Percentiles rank a stretch among this genome's conserved stretches.
Evolutionary conservation across 2,329 filamentous ascomycete genomes (phyloP).

Genomic region (Trichophyton mentagrophytes): DNA sequence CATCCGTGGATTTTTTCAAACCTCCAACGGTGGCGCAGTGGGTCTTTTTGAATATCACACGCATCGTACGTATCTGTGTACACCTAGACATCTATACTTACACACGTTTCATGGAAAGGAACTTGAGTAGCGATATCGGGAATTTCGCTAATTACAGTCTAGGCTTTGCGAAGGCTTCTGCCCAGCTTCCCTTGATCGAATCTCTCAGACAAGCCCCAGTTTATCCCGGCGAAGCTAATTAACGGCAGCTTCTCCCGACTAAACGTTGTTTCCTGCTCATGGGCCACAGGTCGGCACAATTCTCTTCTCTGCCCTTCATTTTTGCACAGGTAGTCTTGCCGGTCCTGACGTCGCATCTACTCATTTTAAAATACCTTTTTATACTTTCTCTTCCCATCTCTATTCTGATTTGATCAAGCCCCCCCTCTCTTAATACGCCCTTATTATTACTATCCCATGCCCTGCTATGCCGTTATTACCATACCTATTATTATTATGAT

Average conservation of each 20-base stretch:
- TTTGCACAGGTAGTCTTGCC: slow-evolving; percentile 1
- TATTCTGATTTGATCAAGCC: background rate
- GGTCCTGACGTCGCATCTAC: slow-evolving; percentile 4
- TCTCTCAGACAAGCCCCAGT: slow-evolving; percentile 7
- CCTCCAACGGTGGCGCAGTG: slow-evolving; percentile 4
- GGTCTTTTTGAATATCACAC: slow-evolving; percentile 1
- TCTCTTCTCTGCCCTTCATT: background rate
- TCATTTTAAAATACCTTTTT: slow-evolving; percentile 5
- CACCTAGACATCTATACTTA: background rate
- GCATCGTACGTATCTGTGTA: slow-evolving; percentile 3
- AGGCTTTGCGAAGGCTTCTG: slow-evolving; percentile 7
- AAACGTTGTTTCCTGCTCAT: slow-evolving; percentile 9
- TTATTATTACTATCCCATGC: slow-evolving; percentile 5
- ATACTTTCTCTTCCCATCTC: background rate
- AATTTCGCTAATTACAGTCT: slow-evolving; percentile 6
- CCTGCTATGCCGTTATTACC: slow-evolving; percentile 2
- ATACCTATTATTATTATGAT: slow-evolving; percentile 5
- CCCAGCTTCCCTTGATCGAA: slow-evolving; percentile 9
- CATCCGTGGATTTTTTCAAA: slow-evolving; percentile 1
- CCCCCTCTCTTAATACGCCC: slow-evolving; percentile 4
- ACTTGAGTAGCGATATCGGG: background rate
- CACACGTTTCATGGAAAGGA: background rate
- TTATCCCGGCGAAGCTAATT: slow-evolving; percentile 9
- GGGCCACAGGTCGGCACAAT: slow-evolving; percentile 4
- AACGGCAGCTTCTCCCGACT: slow-evolving; percentile 10